Percentiles rank a stretch among this genome's conserved stretches.
phyloP scores from a whole-genome alignment of 2,329 filamentous ascomycete genomes.

The Alternaria conjuncta region DNA sequence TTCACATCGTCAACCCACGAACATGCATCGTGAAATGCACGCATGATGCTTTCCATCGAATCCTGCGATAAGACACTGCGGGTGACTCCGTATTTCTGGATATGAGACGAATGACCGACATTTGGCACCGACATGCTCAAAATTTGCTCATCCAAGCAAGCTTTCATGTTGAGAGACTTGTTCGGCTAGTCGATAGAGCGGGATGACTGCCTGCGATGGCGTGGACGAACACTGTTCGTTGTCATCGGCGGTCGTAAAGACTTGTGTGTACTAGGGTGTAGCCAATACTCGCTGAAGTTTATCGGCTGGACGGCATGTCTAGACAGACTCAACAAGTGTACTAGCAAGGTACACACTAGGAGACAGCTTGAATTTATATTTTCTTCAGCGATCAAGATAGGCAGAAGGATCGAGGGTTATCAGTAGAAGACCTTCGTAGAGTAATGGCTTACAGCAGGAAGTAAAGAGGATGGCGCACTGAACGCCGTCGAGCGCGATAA shows the following conservation, averaged over 20 bases:
- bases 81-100: neutral
- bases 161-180: neutral
- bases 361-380: neutral
- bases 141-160: neutral
- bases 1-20: neutral
- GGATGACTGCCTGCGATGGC: neutral
- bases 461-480: neutral
- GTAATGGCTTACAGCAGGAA: neutral
- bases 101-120: neutral
- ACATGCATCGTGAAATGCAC: neutral
- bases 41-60: neutral
- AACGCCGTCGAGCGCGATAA: neutral
- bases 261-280: neutral
- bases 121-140: neutral
- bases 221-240: neutral
- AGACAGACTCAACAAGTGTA: neutral
- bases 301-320: neutral
- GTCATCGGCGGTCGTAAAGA: neutral
- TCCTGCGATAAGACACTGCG: neutral
- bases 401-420: neutral
- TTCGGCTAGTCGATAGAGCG: neutral
- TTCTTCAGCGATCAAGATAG: neutral
- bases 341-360: neutral
- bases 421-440: neutral
- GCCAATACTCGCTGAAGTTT: neutral